Percentiles rank a stretch among this genome's conserved stretches.
Conservation (phyloP, 345 rosid species). For the Lepidium sativum region DNA sequence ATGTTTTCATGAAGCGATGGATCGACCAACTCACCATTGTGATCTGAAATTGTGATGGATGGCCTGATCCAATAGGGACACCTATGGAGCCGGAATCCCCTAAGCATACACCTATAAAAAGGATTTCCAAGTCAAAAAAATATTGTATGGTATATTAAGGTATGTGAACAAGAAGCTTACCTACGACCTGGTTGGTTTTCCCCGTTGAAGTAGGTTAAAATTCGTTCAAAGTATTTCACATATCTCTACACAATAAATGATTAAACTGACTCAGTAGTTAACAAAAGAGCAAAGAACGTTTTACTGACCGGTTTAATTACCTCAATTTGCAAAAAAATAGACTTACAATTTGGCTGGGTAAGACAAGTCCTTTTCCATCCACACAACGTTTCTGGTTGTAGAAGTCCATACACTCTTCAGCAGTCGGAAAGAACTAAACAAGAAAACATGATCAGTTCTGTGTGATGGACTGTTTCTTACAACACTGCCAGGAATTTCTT, state of each 20-base stretch:
- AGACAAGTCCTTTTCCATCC: constrained; percentile 79
- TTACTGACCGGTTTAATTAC: neutral
- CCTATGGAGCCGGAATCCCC: constrained; percentile 82
- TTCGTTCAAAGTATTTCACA: constrained; percentile 72
- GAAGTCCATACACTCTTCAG: constrained; percentile 82
- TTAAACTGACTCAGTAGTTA: neutral
- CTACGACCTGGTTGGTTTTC: constrained; percentile 75
- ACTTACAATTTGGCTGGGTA: constrained; percentile 88
- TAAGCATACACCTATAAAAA: constrained; percentile 64
- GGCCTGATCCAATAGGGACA: constrained; percentile 92
- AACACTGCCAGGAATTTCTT: neutral
- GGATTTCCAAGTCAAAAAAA: neutral
- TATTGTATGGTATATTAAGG: neutral
- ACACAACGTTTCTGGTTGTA: constrained; percentile 81
- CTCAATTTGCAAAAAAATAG: constrained; percentile 1
- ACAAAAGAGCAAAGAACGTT: neutral
- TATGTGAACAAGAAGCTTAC: constrained; percentile 23
- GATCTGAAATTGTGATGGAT: constrained; percentile 66
- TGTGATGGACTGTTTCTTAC: constrained; percentile 1
- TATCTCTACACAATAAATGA: constrained; percentile 44
- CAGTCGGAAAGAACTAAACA: constrained; percentile 77
- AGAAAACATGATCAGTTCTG: constrained; percentile 2
- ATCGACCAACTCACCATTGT: constrained; percentile 41
- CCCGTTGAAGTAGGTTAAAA: constrained; percentile 66
- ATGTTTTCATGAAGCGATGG: constrained; percentile 5